Evolutionary conservation across 1,284 basidiomycete species (phyloP), one percentile per base, ranked within the genome.

Genomic region (Rhodotorula sp.): DNA sequence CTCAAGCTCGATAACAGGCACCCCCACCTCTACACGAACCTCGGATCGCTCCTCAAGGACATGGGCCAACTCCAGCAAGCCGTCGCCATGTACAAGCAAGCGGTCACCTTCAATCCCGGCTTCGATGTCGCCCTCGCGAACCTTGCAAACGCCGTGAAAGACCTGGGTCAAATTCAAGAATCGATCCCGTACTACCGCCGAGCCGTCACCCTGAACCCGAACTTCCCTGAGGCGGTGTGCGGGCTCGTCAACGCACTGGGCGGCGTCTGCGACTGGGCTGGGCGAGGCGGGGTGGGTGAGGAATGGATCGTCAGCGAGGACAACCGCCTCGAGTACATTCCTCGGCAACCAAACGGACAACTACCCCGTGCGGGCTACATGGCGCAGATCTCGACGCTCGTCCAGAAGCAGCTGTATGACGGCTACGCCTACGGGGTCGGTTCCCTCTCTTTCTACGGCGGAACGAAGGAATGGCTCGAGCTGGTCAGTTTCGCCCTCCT

Each of bases 11-110:
- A 88, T 68, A 80, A 83, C 14, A 80, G 80, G 7, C 86, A 88
- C 71, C 85, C 87, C 24, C 86, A 88, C 76, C 79, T 88, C 12
- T 82, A 87, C 72, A 87, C 86, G 12, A 88, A 88, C 72, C 86
- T 60, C 14, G 87, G 87, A 29, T 87, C 86, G 18, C 82, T 87
- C 6, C 78, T 87, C 64, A 88, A 87, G 76, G 87, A 88, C 72
- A 82, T 85, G 58, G 86, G 86, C 8, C 81, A 84, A 29, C 80
- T 84, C 4, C 81, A 81, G 0, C 81, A 84, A 69, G 87, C 86
- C 2, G 84, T 88, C 68, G 80, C 81, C 59, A 82, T 84, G 77
- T 86, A 86, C 75, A 78, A 80, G 66, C 82, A 83, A 66, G 87
- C 86, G 3, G 80, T 88, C 44, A 78, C 83, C 66, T 81, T 79